These are phyloP conservation scores for Verbascum thapsus DNA, from an alignment of 257 asterid species.

Conservation along the genomic window DNA sequence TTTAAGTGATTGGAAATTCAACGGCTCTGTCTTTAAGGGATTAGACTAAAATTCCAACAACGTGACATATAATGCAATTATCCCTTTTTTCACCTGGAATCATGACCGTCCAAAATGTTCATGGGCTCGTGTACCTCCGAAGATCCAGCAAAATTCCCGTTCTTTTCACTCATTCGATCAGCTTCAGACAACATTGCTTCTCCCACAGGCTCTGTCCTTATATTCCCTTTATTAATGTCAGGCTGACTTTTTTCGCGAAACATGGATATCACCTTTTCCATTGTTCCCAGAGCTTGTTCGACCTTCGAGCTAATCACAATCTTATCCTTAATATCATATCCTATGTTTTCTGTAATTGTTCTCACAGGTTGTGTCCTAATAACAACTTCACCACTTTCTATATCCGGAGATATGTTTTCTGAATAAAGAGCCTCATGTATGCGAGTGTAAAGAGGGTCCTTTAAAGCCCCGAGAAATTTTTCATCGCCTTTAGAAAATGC, in stretches of 20 bases:
- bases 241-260: too few relatives aligned
- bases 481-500: constrained; percentile 52
- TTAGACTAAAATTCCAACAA: too few relatives aligned
- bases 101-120: constrained; percentile 40
- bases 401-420: constrained; percentile 14
- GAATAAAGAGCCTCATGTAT: constrained; percentile 49
- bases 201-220: constrained; percentile 26
- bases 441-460: constrained; percentile 47
- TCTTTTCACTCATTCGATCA: constrained; percentile 26
- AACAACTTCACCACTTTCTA: constrained; percentile 1
- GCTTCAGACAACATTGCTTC: constrained; percentile 29
- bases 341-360: constrained; percentile 17
- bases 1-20: too few relatives aligned
- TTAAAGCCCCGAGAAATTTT: constrained; percentile 48
- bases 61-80: too few relatives aligned
- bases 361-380: constrained; percentile 30
- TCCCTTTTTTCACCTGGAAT: constrained; percentile 46
- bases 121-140: constrained; percentile 23
- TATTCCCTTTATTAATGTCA: constrained; percentile 15
- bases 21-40: too few relatives aligned
- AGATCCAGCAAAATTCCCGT: constrained; percentile 18
- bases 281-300: constrained; percentile 47
- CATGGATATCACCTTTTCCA: constrained; percentile 47
- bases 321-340: constrained; percentile 19
- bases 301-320: constrained; percentile 30